Conservation (phyloP, 495 filamentous ascomycete species). For the Xylaria flabelliformis region DNA sequence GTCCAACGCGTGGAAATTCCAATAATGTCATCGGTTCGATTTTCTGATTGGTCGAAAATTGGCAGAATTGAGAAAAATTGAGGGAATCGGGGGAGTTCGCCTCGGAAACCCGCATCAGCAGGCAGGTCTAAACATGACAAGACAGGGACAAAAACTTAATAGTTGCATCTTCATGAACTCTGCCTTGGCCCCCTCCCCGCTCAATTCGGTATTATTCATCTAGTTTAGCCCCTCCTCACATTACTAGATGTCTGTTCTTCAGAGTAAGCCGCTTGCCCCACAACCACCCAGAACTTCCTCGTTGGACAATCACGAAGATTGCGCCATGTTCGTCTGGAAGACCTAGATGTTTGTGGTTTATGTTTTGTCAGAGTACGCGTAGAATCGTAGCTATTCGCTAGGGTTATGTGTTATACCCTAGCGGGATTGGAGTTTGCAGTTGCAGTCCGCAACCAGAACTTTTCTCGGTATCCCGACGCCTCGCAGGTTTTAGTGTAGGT, state of each 20-base stretch:
- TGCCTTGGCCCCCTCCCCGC: conserved; percentile 13
- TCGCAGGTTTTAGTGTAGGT: background rate
- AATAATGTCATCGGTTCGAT: conserved; percentile 28
- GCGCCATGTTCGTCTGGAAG: background rate
- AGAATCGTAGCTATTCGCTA: conserved; percentile 1
- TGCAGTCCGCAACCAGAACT: conserved; percentile 10
- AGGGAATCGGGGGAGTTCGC: conserved; percentile 1
- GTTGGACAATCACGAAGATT: background rate
- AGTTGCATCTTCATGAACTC: conserved; percentile 21
- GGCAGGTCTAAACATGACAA: conserved; percentile 17
- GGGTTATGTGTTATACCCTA: background rate
- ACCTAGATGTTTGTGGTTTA: conserved; percentile 4
- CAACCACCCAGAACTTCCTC: conserved; percentile 4
- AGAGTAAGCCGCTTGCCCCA: conserved; percentile 23
- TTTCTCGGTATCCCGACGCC: conserved; percentile 27
- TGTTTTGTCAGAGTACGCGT: conserved; percentile 10
- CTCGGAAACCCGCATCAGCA: conserved; percentile 19
- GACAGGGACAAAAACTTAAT: background rate
- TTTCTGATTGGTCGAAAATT: conserved; percentile 42
- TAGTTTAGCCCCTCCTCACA: conserved; percentile 17
- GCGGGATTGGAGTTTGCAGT: background rate
- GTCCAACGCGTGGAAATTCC: conserved; percentile 28
- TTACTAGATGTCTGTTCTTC: conserved; percentile 17
- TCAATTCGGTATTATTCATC: conserved; percentile 19
- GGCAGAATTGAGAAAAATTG: conserved; percentile 9